These are phyloP conservation scores for Malania oleifera DNA, from an alignment of 164 flowering plant genomes.

Conservation along the genomic window DNA sequence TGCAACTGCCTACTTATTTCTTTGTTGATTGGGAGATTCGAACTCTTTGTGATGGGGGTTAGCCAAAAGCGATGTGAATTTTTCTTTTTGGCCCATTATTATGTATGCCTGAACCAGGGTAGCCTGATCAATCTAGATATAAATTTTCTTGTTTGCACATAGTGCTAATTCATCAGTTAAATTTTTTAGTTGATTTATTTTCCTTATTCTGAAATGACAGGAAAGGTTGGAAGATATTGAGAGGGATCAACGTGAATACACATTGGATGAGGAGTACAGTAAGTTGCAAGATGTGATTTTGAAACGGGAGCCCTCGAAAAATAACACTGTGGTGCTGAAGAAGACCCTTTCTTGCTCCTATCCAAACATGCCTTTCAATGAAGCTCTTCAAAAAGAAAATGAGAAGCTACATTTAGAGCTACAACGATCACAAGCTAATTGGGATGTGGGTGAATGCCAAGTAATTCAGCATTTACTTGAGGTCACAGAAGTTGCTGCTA, in stretches of 20 bases:
- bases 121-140: background rate
- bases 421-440: conserved; percentile 65
- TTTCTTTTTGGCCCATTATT: background rate
- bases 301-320: conserved; percentile 52
- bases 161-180: background rate
- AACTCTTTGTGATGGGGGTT: background rate
- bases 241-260: conserved; percentile 84
- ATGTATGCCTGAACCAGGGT: background rate
- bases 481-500: conserved; percentile 62
- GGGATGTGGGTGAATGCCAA: conserved; percentile 73
- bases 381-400: conserved; percentile 71
- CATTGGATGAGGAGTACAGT: conserved; percentile 83
- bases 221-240: conserved; percentile 82
- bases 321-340: conserved; percentile 57
- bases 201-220: conserved; percentile 29
- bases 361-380: conserved; percentile 59
- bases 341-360: conserved; percentile 84
- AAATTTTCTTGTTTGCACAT: too few relatives aligned
- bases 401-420: conserved; percentile 85
- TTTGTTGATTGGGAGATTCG: too few relatives aligned
- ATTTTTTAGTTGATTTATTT: background rate
- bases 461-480: conserved; percentile 76
- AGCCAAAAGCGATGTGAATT: background rate
- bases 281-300: conserved; percentile 65
- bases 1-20: too few relatives aligned